phyloP scores from a whole-genome alignment of 768 basidiomycete genomes.

The Lentinus tigrinus region DNA sequence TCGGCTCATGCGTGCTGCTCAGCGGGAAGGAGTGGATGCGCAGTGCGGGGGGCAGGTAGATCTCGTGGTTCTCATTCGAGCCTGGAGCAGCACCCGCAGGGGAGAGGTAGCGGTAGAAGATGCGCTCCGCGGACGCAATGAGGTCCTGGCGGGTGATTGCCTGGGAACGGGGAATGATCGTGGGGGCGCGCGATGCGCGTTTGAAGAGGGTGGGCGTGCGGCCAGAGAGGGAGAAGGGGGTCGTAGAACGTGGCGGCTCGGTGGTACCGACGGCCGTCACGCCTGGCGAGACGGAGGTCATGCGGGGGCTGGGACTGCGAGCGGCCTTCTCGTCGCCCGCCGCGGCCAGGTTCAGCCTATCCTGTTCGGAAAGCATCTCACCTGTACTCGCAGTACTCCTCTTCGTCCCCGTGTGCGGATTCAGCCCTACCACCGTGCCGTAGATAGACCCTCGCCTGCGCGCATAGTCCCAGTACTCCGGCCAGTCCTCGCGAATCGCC shows the following conservation, averaged over 20 bases:
- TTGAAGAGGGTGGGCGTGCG: constrained; percentile 78
- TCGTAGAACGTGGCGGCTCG: constrained; percentile 63
- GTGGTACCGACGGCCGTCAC: constrained; percentile 37
- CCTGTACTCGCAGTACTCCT: constrained; percentile 82
- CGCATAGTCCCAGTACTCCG: constrained; percentile 96
- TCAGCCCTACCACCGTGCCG: constrained; percentile 81
- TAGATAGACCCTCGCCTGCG: constrained; percentile 91
- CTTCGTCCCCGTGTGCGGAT: constrained; percentile 59
- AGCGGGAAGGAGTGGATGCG: constrained; percentile 91
- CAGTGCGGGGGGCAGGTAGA: constrained; percentile 92
- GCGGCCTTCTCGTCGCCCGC: constrained; percentile 47
- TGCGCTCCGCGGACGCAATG: constrained; percentile 91
- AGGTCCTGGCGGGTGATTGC: constrained; percentile 90
- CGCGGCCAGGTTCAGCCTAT: constrained; percentile 64
- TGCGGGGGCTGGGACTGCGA: constrained; percentile 59
- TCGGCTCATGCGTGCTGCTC: constrained; percentile 70
- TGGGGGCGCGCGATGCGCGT: constrained; percentile 87
- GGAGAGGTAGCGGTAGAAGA: constrained; percentile 91
- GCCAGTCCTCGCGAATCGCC: constrained; percentile 96
- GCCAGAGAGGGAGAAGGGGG: constrained; percentile 75
- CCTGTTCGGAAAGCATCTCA: constrained; percentile 67
- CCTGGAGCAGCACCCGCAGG: constrained; percentile 74
- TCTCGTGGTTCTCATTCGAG: constrained; percentile 91
- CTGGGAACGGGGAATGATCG: constrained; percentile 87
- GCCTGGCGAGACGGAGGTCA: constrained; percentile 49